These are phyloP conservation scores for Spathaspora jeffriesii DNA, from an alignment of 1,139 yeast genomes.

Conservation along the genomic window DNA sequence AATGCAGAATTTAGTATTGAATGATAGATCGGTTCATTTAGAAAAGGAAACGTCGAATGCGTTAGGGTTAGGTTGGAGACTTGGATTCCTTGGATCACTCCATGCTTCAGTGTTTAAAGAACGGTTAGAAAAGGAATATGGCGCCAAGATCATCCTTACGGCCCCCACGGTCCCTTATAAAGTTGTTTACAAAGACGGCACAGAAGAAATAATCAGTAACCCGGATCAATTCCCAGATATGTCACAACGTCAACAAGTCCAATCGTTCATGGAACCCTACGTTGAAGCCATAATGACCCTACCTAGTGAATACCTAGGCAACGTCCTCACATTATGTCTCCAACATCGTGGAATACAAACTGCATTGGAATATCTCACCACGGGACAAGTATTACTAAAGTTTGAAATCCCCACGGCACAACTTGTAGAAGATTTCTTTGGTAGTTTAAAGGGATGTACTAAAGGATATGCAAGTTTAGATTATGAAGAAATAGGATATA, in stretches of 20 bases:
- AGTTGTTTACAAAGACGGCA: constrained; percentile 64
- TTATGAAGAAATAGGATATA: constrained; percentile 92
- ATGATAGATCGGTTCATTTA: constrained; percentile 88
- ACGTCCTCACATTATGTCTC: constrained; percentile 85
- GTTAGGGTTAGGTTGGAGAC: constrained; percentile 95
- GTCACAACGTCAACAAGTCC: constrained; percentile 47
- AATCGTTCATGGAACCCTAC: constrained; percentile 76
- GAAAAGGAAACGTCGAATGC: constrained; percentile 94
- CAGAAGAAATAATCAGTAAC: constrained; percentile 68
- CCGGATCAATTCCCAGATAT: constrained; percentile 91
- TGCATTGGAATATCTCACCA: constrained; percentile 74
- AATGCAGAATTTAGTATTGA: constrained; percentile 81
- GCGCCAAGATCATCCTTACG: constrained; percentile 88
- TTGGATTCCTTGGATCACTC: constrained; percentile 90
- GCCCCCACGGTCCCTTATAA: constrained; percentile 97
- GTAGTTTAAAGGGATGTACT: constrained; percentile 86
- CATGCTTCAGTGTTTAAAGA: constrained; percentile 97
- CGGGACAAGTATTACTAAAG: constrained; percentile 80
- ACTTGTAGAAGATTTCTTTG: constrained; percentile 92
- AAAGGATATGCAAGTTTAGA: constrained; percentile 94
- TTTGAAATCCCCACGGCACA: constrained; percentile 87
- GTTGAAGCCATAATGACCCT: constrained; percentile 91
- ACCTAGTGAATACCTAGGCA: constrained; percentile 87
- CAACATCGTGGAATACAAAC: constrained; percentile 80
- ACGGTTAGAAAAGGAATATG: constrained; percentile 89